These are phyloP conservation scores for Mucor velutinosus DNA, from an alignment of 371 early-diverging fungal genomes.

Conservation along the genomic window DNA sequence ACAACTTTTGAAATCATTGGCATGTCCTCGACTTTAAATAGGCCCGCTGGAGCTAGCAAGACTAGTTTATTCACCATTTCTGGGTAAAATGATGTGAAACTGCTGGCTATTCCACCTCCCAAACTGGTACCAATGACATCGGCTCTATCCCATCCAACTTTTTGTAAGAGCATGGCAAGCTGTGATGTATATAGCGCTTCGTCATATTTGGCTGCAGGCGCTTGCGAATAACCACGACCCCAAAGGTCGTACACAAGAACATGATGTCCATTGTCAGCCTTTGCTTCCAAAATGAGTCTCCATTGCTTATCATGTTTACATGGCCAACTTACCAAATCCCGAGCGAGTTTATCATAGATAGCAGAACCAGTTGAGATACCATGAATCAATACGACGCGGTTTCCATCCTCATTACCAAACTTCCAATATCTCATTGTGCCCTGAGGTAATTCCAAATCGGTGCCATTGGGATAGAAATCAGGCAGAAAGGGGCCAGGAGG, in stretches of 20 bases:
- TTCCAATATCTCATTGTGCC: constrained; percentile 60
- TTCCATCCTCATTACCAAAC: constrained; percentile 53
- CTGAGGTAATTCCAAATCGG: constrained; percentile 36
- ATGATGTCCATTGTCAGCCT: constrained; percentile 49
- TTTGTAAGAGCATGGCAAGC: constrained; percentile 46
- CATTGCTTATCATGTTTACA: background rate
- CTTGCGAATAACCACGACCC: constrained; percentile 58
- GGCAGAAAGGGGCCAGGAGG: constrained; percentile 32
- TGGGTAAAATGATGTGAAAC: constrained; percentile 54
- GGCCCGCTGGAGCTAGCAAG: constrained; percentile 58
- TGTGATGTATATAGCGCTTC: constrained; percentile 54
- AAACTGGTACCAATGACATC: constrained; percentile 54
- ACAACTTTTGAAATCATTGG: constrained; percentile 35
- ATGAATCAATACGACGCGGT: constrained; percentile 57
- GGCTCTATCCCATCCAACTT: constrained; percentile 55
- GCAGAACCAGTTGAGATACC: constrained; percentile 51
- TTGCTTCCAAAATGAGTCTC: background rate
- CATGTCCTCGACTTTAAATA: constrained; percentile 37
- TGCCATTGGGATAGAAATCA: constrained; percentile 46
- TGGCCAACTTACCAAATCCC: constrained; percentile 24
- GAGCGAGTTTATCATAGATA: constrained; percentile 32
- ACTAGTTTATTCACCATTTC: constrained; percentile 52
- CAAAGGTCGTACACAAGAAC: constrained; percentile 59
- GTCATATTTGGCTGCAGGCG: constrained; percentile 47
- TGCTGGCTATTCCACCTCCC: constrained; percentile 56